These are phyloP conservation scores for Aspergillus sp. DNA, from an alignment of 2,329 filamentous ascomycete species.

Conservation along the genomic window DNA sequence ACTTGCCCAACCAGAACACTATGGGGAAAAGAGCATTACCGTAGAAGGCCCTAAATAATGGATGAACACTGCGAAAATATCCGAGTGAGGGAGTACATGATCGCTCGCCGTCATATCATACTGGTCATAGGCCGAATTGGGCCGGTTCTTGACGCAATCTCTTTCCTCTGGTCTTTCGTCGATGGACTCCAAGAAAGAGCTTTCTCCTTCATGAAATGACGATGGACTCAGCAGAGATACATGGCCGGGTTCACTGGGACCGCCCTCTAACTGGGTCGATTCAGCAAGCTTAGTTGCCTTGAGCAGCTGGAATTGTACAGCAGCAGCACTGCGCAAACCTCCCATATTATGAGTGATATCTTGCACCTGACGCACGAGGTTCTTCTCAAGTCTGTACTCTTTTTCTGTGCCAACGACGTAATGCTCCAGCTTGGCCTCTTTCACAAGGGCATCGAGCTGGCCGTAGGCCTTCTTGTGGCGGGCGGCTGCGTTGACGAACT, in stretches of 20 bases:
- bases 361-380: constrained; percentile 75
- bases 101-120: neutral
- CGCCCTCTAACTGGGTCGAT: constrained; percentile 8
- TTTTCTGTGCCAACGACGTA: constrained; percentile 71
- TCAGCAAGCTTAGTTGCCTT: constrained; percentile 46
- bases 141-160: constrained; percentile 14
- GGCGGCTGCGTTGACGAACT: constrained; percentile 55
- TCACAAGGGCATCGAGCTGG: constrained; percentile 65
- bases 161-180: constrained; percentile 54
- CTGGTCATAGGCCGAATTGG: neutral
- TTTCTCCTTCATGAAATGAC: constrained; percentile 34
- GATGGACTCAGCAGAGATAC: constrained; percentile 19
- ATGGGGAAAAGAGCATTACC: constrained; percentile 31
- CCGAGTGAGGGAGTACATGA: constrained; percentile 48
- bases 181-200: constrained; percentile 50
- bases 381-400: constrained; percentile 69
- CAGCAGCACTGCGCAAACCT: constrained; percentile 78
- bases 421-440: constrained; percentile 84
- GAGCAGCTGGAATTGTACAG: constrained; percentile 78
- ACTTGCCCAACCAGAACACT: neutral
- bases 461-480: constrained; percentile 61
- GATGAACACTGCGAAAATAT: constrained; percentile 91
- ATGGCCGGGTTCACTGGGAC: constrained; percentile 11
- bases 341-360: constrained; percentile 80
- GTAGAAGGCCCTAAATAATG: constrained; percentile 82